phyloP scores from a whole-genome alignment of 1,284 basidiomycete species.

The Tilletia caries region DNA sequence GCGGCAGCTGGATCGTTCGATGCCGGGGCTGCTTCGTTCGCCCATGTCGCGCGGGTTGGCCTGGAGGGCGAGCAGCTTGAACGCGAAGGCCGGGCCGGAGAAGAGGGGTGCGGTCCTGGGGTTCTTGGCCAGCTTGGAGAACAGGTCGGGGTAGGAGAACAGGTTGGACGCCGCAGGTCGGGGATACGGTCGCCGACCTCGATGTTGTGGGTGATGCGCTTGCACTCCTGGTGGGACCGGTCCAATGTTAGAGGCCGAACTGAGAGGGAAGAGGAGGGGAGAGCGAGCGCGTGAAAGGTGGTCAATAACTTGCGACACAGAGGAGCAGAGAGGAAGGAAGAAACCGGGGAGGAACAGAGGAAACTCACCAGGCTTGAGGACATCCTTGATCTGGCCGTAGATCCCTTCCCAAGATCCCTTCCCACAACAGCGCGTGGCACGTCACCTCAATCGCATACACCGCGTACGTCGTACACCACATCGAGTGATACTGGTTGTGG shows the following conservation, averaged over 20 bases:
- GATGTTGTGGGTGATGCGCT: constrained; percentile 76
- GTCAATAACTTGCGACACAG: constrained; percentile 15
- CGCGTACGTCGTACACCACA: constrained; percentile 82
- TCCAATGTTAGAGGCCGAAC: constrained; percentile 99
- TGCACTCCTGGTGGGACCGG: constrained; percentile 78
- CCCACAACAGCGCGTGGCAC: constrained; percentile 89
- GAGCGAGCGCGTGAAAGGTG: no score
- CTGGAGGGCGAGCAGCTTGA: constrained; percentile 56
- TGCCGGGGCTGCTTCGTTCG: constrained; percentile 25
- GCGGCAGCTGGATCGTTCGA: constrained; percentile 28
- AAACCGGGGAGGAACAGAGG: constrained; percentile 60
- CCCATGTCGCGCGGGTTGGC: constrained; percentile 38
- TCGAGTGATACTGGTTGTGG: constrained; percentile 99
- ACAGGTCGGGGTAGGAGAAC: constrained; percentile 78
- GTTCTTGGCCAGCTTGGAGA: constrained; percentile 78
- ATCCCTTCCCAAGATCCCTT: constrained; percentile 57
- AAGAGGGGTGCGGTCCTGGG: constrained; percentile 80
- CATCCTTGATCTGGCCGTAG: constrained; percentile 83
- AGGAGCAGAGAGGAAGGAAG: background rate
- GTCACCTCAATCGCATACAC: constrained; percentile 86
- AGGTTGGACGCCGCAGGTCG: constrained; percentile 76
- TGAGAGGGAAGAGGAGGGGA: constrained; percentile 46
- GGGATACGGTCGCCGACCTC: constrained; percentile 90
- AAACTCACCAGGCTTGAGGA: constrained; percentile 92
- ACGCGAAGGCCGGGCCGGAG: constrained; percentile 68